A percentile compares a stretch with the other conserved stretches of the same genome.
These are phyloP conservation scores for Lactuca sativa DNA, from an alignment of 129 eudicot species.

Conservation along the genomic window DNA sequence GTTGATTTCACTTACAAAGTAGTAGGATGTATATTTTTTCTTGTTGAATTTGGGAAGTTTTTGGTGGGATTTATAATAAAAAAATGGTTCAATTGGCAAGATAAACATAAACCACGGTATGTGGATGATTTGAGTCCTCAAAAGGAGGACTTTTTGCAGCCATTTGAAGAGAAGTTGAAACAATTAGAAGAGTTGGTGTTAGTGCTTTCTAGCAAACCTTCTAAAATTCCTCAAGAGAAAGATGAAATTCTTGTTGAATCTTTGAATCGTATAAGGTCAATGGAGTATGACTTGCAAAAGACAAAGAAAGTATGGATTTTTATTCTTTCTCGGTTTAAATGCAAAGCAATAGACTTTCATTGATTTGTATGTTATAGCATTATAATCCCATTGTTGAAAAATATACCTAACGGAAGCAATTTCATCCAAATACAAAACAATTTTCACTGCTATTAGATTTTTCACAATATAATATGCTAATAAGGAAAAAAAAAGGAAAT, in stretches of 20 bases:
- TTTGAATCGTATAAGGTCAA: conserved; percentile 71
- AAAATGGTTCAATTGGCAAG: conserved; percentile 28
- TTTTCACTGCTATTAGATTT: neutral
- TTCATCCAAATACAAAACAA: neutral
- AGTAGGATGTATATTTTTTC: conserved; percentile 44
- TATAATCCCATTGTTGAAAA: too few relatives aligned
- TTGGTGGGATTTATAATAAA: conserved; percentile 41
- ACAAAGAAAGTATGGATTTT: conserved; percentile 61
- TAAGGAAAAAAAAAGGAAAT: neutral
- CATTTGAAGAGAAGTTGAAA: conserved; percentile 75
- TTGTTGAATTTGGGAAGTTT: conserved; percentile 30
- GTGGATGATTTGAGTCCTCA: conserved; percentile 28
- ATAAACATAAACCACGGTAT: conserved; percentile 19
- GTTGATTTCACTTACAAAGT: conserved; percentile 43
- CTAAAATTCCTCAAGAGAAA: conserved; percentile 79
- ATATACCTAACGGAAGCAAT: neutral
- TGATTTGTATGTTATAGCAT: too few relatives aligned
- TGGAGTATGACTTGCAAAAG: conserved; percentile 94
- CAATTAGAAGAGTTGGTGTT: conserved; percentile 64
- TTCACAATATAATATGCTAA: neutral
- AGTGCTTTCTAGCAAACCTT: conserved; percentile 71
- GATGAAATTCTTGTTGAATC: conserved; percentile 81
- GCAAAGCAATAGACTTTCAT: neutral
- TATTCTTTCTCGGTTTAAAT: neutral
- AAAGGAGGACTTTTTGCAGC: conserved; percentile 47